Conservation (phyloP, 345 rosid genomes). For the Firmiana major region DNA sequence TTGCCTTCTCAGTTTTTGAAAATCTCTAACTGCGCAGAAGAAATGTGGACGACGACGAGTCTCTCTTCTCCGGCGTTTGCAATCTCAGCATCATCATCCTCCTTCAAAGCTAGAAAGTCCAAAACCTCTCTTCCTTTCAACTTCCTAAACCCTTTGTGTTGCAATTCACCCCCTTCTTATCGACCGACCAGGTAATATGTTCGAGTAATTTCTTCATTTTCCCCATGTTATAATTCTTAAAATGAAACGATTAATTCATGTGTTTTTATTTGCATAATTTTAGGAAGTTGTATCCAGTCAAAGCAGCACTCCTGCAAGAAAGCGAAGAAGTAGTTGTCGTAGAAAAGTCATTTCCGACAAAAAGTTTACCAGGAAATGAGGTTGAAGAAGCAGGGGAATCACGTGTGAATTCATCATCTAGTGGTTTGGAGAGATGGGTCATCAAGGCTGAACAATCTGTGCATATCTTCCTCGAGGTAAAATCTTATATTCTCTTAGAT, state of each 20-base stretch:
- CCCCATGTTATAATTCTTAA: not conserved
- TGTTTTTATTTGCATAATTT: not conserved
- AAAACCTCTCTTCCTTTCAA: slow-evolving; percentile 24
- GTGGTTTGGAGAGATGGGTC: slow-evolving; percentile 46
- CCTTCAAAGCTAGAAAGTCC: slow-evolving; percentile 12
- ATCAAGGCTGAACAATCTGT: slow-evolving; percentile 74
- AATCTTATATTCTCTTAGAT: slow-evolving; percentile 1
- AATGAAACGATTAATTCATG: not conserved
- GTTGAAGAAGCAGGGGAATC: slow-evolving; percentile 27
- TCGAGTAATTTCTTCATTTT: not conserved
- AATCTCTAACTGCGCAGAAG: not conserved
- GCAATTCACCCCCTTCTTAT: slow-evolving; percentile 22
- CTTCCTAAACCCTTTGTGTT: slow-evolving; percentile 24
- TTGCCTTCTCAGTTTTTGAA: not conserved
- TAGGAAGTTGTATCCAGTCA: slow-evolving; percentile 43
- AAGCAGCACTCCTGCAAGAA: slow-evolving; percentile 61
- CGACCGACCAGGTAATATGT: slow-evolving; percentile 33
- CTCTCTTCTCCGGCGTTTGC: slow-evolving; percentile 23
- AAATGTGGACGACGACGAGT: slow-evolving; percentile 22
- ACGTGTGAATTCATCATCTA: slow-evolving; percentile 27
- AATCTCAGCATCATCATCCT: slow-evolving; percentile 15
- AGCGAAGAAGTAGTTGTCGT: slow-evolving; percentile 66
- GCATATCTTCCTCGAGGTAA: slow-evolving; percentile 80
- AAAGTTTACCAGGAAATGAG: slow-evolving; percentile 27
- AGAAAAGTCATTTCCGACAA: slow-evolving; percentile 62